Conservation (phyloP, 164 flowering plant species). For the Umbellularia californica region DNA sequence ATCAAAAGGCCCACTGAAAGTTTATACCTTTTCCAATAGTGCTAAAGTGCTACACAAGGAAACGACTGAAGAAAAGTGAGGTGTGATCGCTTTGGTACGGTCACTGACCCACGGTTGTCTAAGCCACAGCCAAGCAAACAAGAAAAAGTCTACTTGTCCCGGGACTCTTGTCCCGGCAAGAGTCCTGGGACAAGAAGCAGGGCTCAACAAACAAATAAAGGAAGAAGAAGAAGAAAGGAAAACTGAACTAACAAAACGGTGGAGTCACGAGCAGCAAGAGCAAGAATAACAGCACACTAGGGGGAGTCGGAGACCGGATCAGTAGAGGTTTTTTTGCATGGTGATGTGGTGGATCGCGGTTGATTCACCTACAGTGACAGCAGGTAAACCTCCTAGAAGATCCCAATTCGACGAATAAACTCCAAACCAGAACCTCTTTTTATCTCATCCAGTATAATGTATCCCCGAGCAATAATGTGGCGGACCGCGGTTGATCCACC, state of each 20-base stretch:
- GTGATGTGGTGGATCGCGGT: not conserved
- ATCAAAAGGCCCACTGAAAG: too few relatives aligned
- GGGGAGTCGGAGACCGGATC: too few relatives aligned
- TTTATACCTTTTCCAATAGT: too few relatives aligned
- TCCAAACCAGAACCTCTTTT: conserved; percentile 32
- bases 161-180: too few relatives aligned
- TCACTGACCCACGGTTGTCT: not conserved
- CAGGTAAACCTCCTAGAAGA: too few relatives aligned
- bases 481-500: too few relatives aligned
- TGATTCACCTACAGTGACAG: too few relatives aligned
- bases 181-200: too few relatives aligned
- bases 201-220: too few relatives aligned
- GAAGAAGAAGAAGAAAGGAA: not conserved
- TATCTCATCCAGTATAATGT: conserved; percentile 31
- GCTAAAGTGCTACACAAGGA: not conserved
- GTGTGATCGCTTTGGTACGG: not conserved
- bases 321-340: too few relatives aligned
- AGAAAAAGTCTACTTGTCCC: too few relatives aligned
- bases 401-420: conserved; percentile 20
- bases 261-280: conserved; percentile 33
- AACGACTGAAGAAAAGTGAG: too few relatives aligned
- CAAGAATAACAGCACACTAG: conserved; percentile 38
- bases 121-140: not conserved
- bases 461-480: conserved; percentile 21
- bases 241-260: conserved; percentile 16